Percentiles rank a stretch among this genome's conserved stretches.
phyloP scores from a whole-genome alignment of 2,329 filamentous ascomycete genomes.

The Xylaria sp. region DNA sequence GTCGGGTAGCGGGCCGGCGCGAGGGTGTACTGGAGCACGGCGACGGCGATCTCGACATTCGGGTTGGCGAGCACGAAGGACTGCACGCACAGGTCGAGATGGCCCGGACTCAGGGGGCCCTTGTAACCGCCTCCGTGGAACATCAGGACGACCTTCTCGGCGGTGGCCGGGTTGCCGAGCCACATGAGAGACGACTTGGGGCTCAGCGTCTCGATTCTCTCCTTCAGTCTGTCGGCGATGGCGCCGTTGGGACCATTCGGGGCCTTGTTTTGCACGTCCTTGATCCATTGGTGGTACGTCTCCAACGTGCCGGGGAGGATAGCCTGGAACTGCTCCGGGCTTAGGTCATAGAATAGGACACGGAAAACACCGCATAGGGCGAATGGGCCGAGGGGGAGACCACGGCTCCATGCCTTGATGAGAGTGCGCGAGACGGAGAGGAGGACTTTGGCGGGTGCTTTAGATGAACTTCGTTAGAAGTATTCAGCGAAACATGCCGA shows the following conservation, averaged over 20 bases:
- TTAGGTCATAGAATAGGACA: not conserved
- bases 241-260: not conserved
- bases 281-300: not conserved
- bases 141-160: not conserved
- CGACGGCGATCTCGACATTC: not conserved
- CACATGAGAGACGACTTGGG: not conserved
- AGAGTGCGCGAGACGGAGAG: not conserved
- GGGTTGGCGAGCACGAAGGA: not conserved
- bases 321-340: not conserved
- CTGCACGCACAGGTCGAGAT: not conserved
- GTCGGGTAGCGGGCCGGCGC: not conserved
- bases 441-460: not conserved
- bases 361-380: not conserved
- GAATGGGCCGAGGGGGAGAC: not conserved
- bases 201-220: not conserved
- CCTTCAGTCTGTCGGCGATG: not conserved
- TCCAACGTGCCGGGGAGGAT: not conserved
- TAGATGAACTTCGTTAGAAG: not conserved
- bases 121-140: constrained; percentile 3
- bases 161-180: not conserved
- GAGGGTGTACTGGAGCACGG: not conserved
- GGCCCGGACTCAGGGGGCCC: not conserved
- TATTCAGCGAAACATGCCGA: too few relatives aligned
- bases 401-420: not conserved
- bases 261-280: not conserved